phyloP scores from a whole-genome alignment of 2,329 filamentous ascomycete species.

The Cladorrhinum sp. region DNA sequence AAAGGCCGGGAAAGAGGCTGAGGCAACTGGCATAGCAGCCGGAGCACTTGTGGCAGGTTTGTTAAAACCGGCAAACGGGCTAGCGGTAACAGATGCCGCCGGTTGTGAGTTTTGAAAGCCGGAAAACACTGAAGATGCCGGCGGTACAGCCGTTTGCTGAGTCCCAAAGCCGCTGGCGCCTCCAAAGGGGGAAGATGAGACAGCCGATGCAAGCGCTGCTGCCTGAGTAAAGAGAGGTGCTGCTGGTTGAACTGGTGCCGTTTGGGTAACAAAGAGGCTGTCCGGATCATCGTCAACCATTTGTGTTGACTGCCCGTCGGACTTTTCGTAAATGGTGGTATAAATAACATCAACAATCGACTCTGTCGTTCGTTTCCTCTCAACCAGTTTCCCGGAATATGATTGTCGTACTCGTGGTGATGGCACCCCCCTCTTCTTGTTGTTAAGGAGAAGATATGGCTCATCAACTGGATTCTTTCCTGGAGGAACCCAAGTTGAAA shows the following conservation, averaged over 20 bases:
- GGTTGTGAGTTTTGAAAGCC: background rate
- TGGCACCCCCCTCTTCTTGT: constrained; percentile 43
- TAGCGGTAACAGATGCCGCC: background rate
- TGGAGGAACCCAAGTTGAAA: constrained; percentile 40
- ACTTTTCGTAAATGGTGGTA: constrained; percentile 49
- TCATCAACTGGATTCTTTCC: constrained; percentile 24
- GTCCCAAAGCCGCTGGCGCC: background rate
- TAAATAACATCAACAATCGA: constrained; percentile 56
- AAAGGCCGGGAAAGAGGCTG: background rate
- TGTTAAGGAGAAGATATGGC: constrained; percentile 44
- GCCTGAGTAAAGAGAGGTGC: background rate
- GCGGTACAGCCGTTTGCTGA: background rate
- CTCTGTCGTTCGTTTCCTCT: constrained; percentile 54
- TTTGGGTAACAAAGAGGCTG: constrained; percentile 29
- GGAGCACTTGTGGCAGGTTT: background rate
- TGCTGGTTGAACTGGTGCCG: background rate
- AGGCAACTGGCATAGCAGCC: background rate
- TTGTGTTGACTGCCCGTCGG: constrained; percentile 12
- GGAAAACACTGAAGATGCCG: background rate
- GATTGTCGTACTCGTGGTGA: constrained; percentile 53
- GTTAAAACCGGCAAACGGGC: background rate
- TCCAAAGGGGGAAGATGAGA: background rate
- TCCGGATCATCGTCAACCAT: constrained; percentile 20
- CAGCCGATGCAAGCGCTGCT: background rate
- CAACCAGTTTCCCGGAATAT: constrained; percentile 56